These are phyloP conservation scores for Ophiocytium majus DNA, from an alignment of 352 stramenopile genomes.

Conservation along the genomic window DNA sequence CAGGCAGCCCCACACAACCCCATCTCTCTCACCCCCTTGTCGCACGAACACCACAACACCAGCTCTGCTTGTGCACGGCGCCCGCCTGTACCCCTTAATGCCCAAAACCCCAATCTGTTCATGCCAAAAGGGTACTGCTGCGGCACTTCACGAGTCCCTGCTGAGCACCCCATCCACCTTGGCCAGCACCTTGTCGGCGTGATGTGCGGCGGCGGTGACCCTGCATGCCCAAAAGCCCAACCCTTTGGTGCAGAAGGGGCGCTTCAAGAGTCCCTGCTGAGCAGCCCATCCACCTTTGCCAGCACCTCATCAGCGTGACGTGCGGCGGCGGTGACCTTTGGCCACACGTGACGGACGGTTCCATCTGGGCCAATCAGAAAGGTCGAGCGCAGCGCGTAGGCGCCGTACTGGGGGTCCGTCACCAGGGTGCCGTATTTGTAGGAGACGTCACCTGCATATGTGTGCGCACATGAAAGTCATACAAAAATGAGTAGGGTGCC, in stretches of 20 bases:
- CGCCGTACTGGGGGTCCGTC: conserved; percentile 22
- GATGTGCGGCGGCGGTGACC: no score
- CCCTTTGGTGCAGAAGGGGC: no score
- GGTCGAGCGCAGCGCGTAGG: background rate
- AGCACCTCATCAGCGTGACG: conserved; percentile 19
- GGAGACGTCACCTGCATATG: background rate
- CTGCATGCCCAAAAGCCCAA: background rate
- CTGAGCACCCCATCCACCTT: background rate
- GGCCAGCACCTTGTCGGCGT: conserved; percentile 15
- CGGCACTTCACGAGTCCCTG: background rate
- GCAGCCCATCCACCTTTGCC: background rate
- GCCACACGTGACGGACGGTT: conserved; percentile 3
- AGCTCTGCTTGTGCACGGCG: no score
- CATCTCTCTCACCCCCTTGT: no score
- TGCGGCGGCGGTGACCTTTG: background rate
- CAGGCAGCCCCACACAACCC: no score
- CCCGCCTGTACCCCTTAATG: no score
- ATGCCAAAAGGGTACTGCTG: no score
- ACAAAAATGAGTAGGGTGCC: background rate
- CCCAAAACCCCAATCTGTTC: background rate
- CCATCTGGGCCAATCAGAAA: conserved; percentile 13
- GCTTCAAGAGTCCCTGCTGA: background rate
- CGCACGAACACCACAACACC: no score
- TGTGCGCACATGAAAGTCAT: background rate
- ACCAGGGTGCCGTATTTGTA: conserved; percentile 10